phyloP scores from a whole-genome alignment of 2,329 filamentous ascomycete genomes.

The Aciculosporium take region DNA sequence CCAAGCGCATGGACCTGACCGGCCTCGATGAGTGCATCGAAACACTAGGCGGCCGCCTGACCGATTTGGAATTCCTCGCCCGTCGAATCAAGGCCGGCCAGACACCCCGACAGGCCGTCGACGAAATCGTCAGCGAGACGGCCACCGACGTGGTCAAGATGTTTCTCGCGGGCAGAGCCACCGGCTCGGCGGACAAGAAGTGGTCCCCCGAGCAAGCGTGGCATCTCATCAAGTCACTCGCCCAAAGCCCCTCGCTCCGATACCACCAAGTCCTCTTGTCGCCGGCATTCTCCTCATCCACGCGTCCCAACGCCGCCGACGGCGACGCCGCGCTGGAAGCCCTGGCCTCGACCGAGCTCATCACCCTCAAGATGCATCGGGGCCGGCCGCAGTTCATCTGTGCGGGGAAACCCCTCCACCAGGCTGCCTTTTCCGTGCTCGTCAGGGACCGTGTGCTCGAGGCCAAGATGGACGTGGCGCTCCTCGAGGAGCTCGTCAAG shows the following conservation, averaged over 20 bases:
- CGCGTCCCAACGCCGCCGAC: slow-evolving; percentile 32
- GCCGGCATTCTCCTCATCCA: slow-evolving; percentile 53
- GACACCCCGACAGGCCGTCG: slow-evolving; percentile 63
- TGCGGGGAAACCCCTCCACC: slow-evolving; percentile 75
- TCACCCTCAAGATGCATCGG: slow-evolving; percentile 56
- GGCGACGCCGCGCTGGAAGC: slow-evolving; percentile 66
- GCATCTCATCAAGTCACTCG: slow-evolving; percentile 70
- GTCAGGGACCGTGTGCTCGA: slow-evolving; percentile 57
- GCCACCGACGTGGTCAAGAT: slow-evolving; percentile 87
- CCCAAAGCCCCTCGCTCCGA: slow-evolving; percentile 50
- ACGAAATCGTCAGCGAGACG: slow-evolving; percentile 78
- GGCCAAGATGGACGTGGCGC: slow-evolving; percentile 57
- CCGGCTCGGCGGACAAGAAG: slow-evolving; percentile 33
- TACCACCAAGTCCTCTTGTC: slow-evolving; percentile 79
- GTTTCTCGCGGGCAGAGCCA: slow-evolving; percentile 57
- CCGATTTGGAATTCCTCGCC: slow-evolving; percentile 88
- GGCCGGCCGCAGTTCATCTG: slow-evolving; percentile 67
- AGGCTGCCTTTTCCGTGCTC: slow-evolving; percentile 64
- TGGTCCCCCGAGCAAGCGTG: slow-evolving; percentile 85
- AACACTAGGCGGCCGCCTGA: slow-evolving; percentile 77
- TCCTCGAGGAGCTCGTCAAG: slow-evolving; percentile 54
- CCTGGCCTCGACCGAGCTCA: slow-evolving; percentile 74
- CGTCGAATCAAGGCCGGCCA: slow-evolving; percentile 79
- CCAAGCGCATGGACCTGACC: slow-evolving; percentile 32
- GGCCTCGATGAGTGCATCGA: slow-evolving; percentile 74